Percentiles rank a stretch among this genome's conserved stretches.
These are phyloP conservation scores for Fusarium cicatricum DNA, from an alignment of 2,329 filamentous ascomycete genomes.

Conservation along the genomic window DNA sequence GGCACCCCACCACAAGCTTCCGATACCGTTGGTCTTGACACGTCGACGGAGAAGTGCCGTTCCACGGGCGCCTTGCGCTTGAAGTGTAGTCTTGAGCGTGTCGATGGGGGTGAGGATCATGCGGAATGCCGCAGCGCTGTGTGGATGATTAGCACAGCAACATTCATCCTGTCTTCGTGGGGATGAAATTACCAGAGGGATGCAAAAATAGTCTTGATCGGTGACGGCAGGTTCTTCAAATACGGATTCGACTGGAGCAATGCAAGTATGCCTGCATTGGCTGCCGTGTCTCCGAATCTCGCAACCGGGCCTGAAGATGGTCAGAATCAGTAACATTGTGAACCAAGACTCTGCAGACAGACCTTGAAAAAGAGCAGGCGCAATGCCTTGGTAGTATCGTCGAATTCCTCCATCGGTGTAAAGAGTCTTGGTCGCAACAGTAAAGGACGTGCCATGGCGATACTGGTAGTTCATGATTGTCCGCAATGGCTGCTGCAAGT, in stretches of 20 bases:
- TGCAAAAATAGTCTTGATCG: conserved; percentile 56
- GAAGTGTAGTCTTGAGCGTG: conserved; percentile 59
- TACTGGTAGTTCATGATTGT: conserved; percentile 63
- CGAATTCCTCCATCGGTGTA: conserved; percentile 53
- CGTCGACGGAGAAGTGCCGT: conserved; percentile 54
- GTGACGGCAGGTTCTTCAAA: conserved; percentile 52
- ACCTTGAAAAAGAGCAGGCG: conserved; percentile 56
- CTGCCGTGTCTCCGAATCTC: conserved; percentile 58
- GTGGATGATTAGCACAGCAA: not conserved
- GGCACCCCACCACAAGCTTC: conserved; percentile 59
- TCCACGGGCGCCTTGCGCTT: conserved; percentile 55
- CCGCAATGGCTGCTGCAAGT: conserved; percentile 50
- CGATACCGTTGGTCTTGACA: conserved; percentile 54
- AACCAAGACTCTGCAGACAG: not conserved
- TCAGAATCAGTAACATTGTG: not conserved
- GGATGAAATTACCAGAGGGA: conserved; percentile 49
- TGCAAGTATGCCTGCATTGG: conserved; percentile 59
- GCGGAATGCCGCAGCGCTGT: conserved; percentile 55
- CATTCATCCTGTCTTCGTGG: not conserved
- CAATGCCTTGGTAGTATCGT: conserved; percentile 57
- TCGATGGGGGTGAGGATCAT: conserved; percentile 59
- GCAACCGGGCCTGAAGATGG: conserved; percentile 51
- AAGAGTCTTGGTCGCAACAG: conserved; percentile 49
- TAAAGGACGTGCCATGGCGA: conserved; percentile 54
- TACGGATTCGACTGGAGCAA: conserved; percentile 57